Base-by-base conservation (phyloP, 176 grass and related monocot species). In the Echinochloa phyllopogon region DNA sequence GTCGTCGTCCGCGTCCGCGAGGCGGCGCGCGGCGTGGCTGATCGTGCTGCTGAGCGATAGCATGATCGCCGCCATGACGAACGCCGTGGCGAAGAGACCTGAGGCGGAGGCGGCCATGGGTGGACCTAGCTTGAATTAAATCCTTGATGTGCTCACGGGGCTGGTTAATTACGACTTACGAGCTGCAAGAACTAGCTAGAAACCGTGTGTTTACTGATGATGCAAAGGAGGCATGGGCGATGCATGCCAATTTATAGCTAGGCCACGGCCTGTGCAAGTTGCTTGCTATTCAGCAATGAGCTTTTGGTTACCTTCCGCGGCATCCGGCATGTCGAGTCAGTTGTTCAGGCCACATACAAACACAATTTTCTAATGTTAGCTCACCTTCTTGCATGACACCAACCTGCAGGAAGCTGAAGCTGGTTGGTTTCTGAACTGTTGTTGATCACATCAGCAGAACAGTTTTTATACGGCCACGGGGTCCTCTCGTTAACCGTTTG, bases 1-100 rank as follows among this genome's bases (percentile, higher is more conserved):
- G 80, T 84, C 82, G 10, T n/a, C n/a, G n/a, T n/a, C n/a, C n/a
- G n/a, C n/a, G n/a, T 58, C 55, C 2, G 59, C 69, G 27, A 84
- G 82, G 6, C 3, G 70, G 17, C 82, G 82, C 9, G 69, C 82
- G 3, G 71, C 82, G 33, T 75, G 55, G 14, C 55, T 33, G 29
- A 33, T 27, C 52, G 16, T 60, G 81, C 37, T 6, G 45, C 45
- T 6, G 66, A 83, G 69, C n/a, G n/a, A n/a, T n/a, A n/a, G n/a
- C 65, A 27, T 39, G 44, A 52, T 6, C 13, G 20, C 56, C 21
- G 20, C 56, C 21, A 29, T 16, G 36, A 42, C 39, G 43, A 77
- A 3, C 38, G 39, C 38, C 53, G 36, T 3, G 0, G 36, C 5
- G 4, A 77, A n/a, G 1, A 10, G 8, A 18, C n/a, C 43, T 21